Evolutionary conservation across 1,284 basidiomycete species (phyloP).

Genomic region (Omphalotus olearius): DNA sequence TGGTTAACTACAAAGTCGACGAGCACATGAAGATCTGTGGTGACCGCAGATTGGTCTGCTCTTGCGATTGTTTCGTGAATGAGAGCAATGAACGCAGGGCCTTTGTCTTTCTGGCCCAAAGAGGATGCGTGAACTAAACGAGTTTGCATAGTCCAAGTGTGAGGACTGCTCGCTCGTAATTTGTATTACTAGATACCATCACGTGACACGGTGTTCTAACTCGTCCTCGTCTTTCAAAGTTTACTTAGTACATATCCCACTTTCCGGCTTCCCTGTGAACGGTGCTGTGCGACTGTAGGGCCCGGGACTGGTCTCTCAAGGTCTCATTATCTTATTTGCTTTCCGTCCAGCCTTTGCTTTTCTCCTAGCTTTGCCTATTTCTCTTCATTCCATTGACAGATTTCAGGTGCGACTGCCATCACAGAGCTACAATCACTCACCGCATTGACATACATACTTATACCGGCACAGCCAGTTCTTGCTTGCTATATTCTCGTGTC

Average conservation of each 20-base stretch:
- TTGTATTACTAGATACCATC: not conserved
- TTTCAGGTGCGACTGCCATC: slow-evolving; percentile 10
- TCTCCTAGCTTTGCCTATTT: not conserved
- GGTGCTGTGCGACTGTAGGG: not conserved
- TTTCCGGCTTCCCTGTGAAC: not conserved
- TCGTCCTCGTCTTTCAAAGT: not conserved
- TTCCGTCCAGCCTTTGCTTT: not conserved
- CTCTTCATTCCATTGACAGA: not conserved
- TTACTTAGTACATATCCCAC: not conserved
- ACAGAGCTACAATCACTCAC: slow-evolving; percentile 13
- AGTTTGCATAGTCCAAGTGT: slow-evolving; percentile 46
- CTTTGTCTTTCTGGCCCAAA: slow-evolving; percentile 81
- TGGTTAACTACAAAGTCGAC: slow-evolving; percentile 77
- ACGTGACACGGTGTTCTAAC: not conserved
- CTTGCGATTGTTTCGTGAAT: slow-evolving; percentile 54
- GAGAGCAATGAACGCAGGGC: slow-evolving; percentile 65
- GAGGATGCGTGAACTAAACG: slow-evolving; percentile 57
- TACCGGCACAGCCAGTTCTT: not conserved
- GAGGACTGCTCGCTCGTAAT: not conserved
- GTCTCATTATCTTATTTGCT: not conserved
- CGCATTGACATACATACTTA: not conserved
- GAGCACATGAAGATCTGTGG: slow-evolving; percentile 57
- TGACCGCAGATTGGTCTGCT: slow-evolving; percentile 39
- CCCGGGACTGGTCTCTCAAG: not conserved
- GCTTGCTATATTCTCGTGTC: slow-evolving; percentile 4